Base-by-base conservation (phyloP, 75 land plant genomes). In the Isoetes taiwanensis region DNA sequence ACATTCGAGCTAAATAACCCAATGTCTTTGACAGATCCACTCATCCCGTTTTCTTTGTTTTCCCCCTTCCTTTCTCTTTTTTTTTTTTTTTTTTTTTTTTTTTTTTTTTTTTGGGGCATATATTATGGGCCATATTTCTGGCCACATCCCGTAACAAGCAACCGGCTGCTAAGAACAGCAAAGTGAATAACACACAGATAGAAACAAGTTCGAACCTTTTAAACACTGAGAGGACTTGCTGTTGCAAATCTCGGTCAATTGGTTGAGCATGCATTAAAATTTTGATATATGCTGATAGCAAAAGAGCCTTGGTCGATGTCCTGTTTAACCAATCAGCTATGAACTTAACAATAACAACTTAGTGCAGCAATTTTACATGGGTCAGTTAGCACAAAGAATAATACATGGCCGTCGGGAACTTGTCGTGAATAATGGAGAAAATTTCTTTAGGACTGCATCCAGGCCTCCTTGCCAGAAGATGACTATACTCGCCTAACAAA, bases 221-320 rank as follows among this genome's bases (percentile, higher is more conserved):
- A 46, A 94, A 94, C 52, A 89, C 80, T 46, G 70, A 59, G 78
- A 83, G 74, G 56, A 94, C 73, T 54, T 77, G 86, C 41, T 82
- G 73, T 62, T 83, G 90, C 34, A 94, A 61, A 46, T 94, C 99
- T 38, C 59, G 84, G 57, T 94, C 99, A 25, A 82, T 74, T 41
- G 96, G 96, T 55, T 94, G 91, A 14, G 86, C 76, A 54, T 94
- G 99, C 86, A 89, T 85, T 34, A 94, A 73, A 38, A 94, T 80
- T 48, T 94, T 94, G 19, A 84, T 83, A 78, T 79, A 94, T 32
- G 96, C 72, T 41, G 96, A 85, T 20, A 94, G 80, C 60, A 94
- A 79, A 58, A 94, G 75, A 12, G 99, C 79, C 66, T 90, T 67
- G 28, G 91, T 94, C 24, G 76, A 34, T 23, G 79, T 74, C 68